Evolutionary conservation across 371 early-diverging fungal species (phyloP).

Genomic region (Dipsacomyces acuminosporus): DNA sequence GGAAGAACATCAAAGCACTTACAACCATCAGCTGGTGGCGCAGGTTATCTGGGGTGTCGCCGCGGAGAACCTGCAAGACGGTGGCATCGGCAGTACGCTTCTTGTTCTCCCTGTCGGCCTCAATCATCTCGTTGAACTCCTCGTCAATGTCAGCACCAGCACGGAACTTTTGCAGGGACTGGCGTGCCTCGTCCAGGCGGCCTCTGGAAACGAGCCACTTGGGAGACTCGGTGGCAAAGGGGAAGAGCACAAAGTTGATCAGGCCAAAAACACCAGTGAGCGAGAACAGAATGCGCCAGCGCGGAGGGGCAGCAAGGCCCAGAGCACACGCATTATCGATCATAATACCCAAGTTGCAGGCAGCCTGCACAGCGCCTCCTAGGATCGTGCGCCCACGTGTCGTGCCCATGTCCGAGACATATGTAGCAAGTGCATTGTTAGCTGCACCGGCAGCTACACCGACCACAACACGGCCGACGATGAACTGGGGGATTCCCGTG

Average conservation of each 20-base stretch:
- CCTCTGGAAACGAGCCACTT: slow-evolving; percentile 61
- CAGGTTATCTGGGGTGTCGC: slow-evolving; percentile 43
- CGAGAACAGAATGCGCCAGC: slow-evolving; percentile 63
- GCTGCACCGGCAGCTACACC: slow-evolving; percentile 81
- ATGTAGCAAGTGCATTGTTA: slow-evolving; percentile 72
- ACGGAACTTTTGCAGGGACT: slow-evolving; percentile 55
- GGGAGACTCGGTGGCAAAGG: slow-evolving; percentile 72
- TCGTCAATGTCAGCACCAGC: slow-evolving; percentile 54
- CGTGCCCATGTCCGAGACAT: slow-evolving; percentile 78
- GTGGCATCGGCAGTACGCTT: slow-evolving; percentile 44
- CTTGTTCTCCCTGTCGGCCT: slow-evolving; percentile 23
- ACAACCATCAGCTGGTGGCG: slow-evolving; percentile 49
- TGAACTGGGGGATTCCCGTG: slow-evolving; percentile 49
- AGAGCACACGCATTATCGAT: slow-evolving; percentile 59
- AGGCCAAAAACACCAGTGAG: slow-evolving; percentile 61
- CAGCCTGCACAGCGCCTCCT: slow-evolving; percentile 69
- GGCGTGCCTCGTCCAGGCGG: slow-evolving; percentile 57
- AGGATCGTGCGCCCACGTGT: slow-evolving; percentile 66
- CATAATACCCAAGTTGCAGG: slow-evolving; percentile 73
- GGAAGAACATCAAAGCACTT: slow-evolving; percentile 61
- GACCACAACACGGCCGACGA: slow-evolving; percentile 72
- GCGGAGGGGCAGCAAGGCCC: slow-evolving; percentile 54
- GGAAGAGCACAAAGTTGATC: slow-evolving; percentile 63
- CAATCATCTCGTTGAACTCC: slow-evolving; percentile 55
- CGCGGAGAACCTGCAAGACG: slow-evolving; percentile 40